Evolutionary conservation across 208 protist genomes (phyloP), one percentile per base, ranked within the genome.

Genomic region (Leishmania braziliensis): DNA sequence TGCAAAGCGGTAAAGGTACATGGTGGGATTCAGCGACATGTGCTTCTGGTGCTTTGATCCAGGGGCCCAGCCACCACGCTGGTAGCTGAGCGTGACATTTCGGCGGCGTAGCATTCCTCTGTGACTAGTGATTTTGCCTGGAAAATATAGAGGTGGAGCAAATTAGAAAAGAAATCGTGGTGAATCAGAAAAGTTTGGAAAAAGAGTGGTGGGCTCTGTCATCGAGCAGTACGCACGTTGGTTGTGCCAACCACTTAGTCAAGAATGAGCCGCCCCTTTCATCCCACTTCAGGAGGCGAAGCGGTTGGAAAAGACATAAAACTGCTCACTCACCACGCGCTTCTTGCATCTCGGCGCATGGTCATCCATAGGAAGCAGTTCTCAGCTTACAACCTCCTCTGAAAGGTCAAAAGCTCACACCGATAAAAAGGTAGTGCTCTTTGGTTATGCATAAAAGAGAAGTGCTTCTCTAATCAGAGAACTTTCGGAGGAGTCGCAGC

Each of bases 11-110:
- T 98, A 98, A 50, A 97, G 73, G 83, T 94, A 98, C 62, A 85
- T 82, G 12, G 92, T 95, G 2, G 92, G 93, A 70, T 95, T 95
- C 90, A 97, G 84, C 14, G 88, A 89, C 92, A 96, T 93, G 83
- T 97, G 93, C 78, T 98, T 98, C 78, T 96, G 92, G 83, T 97
- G 94, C 79, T 95, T 97, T 18, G 94, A 92, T 46, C 94, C 94
- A 23, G 92, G 92, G n/a, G 80, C 69, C 92, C 92, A 97, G 33
- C 90, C 88, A 77, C 94, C 94, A 54, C 94, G 87, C 83, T 97
- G 94, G 74, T 94, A 97, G 80, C 89, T 95, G 8, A 78, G 74
- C 69, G n/a, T 12, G 3, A 68, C 39, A 12, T 12, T 60, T 54
- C 83, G 78, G 48, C 23, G 77, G 26, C 79, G 77, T 23, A 88